Evolutionary conservation across 345 rosid genomes (phyloP).

Genomic region (Eucalyptus shirleyi): DNA sequence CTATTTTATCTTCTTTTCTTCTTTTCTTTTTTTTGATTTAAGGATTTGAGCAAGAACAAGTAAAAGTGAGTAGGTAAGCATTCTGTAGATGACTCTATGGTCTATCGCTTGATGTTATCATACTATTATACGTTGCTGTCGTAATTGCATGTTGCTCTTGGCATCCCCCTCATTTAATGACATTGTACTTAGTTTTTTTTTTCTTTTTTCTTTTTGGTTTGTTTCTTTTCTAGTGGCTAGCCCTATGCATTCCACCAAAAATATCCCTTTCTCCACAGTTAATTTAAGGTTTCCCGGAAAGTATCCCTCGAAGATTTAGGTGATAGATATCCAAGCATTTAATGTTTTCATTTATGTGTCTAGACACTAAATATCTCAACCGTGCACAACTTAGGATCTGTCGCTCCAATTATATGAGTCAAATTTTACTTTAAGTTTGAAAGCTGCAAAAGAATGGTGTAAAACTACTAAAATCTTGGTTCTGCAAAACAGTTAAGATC

Average conservation of each 20-base stretch:
- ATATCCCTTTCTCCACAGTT: background rate
- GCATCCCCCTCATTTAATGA: background rate
- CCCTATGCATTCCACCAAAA: background rate
- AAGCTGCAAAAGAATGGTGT: background rate
- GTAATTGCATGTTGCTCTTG: background rate
- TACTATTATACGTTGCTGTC: background rate
- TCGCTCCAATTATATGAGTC: background rate
- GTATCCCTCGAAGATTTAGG: background rate
- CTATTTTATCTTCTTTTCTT: background rate
- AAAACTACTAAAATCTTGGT: background rate
- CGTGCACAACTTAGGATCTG: background rate
- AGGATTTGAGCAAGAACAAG: background rate
- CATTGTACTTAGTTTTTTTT: background rate
- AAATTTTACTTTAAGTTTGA: background rate
- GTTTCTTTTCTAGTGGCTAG: background rate
- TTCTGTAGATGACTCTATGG: background rate
- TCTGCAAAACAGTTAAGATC: background rate
- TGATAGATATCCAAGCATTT: background rate
- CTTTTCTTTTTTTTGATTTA: background rate
- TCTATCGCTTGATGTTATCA: background rate
- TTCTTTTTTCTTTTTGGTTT: too few species aligned
- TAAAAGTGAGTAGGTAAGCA: background rate
- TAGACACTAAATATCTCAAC: background rate
- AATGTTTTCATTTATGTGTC: background rate
- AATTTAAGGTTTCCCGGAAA: background rate